Evolutionary conservation across 495 filamentous ascomycete species (phyloP), one percentile per base, ranked within the genome.

Genomic region (Cercophora newfieldiana): DNA sequence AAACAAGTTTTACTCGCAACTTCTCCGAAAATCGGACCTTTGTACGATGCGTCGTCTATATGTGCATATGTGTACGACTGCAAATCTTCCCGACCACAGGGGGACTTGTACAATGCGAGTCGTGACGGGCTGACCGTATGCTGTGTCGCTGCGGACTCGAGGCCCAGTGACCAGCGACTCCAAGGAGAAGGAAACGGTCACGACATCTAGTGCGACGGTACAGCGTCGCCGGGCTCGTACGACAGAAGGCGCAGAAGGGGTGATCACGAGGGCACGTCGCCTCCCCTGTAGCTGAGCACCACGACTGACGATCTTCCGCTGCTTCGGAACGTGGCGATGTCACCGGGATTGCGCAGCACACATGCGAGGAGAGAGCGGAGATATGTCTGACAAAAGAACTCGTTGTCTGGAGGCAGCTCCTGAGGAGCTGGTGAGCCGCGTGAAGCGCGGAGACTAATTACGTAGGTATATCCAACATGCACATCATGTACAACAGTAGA

Each of bases 401-500:
- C n/a, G 24, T 53, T 44, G 4, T 8, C 18, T 44, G 37, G 37
- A 44, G 37, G 37, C 37, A 44, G 37, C 37, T 44, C 10, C 37
- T 4, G 37, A 44, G 37, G 18, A 44, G 37, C 37, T 44, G 37
- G 37, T 4, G 37, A 44, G 37, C 24, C 50, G 19, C 50, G 21
- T 24, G 4, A 53, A 8, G 21, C 50, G 19, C 19, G 24, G 24
- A 53, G 5, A n/a, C 50, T 53, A 53, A 26, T 24, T 53, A 53
- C 2, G 12, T 53, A 53, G 50, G 2, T 26, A 53, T 53, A 26
- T 53, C 16, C 50, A 26, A n/a, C 37, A 53, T 22, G 24, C n/a
- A 22, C 50, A 53, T 53, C 50, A 53, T 53, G 50, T 53, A 53
- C 50, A 53, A 53, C 50, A 53, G 22, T 24, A 26, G 50, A 22